Evolutionary conservation across 2,329 filamentous ascomycete species (phyloP), one percentile per base, ranked within the genome.

Genomic region (Annulohypoxylon truncatum): DNA sequence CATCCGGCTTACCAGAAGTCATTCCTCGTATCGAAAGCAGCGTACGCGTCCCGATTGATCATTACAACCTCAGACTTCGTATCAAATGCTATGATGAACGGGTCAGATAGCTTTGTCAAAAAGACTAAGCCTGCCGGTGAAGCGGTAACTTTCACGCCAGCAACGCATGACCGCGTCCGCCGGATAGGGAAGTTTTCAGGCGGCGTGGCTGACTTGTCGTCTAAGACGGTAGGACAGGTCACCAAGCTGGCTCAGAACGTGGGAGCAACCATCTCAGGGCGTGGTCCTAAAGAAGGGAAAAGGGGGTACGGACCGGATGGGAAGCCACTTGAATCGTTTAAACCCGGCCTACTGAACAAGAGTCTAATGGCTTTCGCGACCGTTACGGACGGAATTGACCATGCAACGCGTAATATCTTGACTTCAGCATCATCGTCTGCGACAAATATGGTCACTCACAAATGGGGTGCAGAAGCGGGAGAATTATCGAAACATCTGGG

Each of bases 351-450:
- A 28, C 81, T 99, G 71, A 99, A 99, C 82, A 97, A 97, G 84
- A 94, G 90, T 68, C 83, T 99, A 82, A 98, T 99, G 83, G 96
- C 96, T 0, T 98, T 98, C 78, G 93, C 92, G 38, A 99, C 96
- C 0, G 88, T 99, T 46, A 92, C 94, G 22, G 96, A 99, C 74
- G 96, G 96, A 35, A 92, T 98, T 63, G 94, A 97, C 71, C 91
- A 97, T 72, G 92, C 93, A 1, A 92, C 93, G 1, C 90, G 91
- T 56, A 92, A 89, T 67, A 82, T 99, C 28, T 84, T 99, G 28
- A 87, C 86, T 3, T 90, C 90, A 8, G 88, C 91, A 2, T 91
- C 92, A 2, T 84, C 86, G 1, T 94, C 95, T n/a, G 91, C 95
- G 22, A 93, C 89, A 33, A 92, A 90, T 0, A 90, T 97, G 54